phyloP scores from a whole-genome alignment of 352 stramenopile genomes.

The Pythium grandisporangium region DNA sequence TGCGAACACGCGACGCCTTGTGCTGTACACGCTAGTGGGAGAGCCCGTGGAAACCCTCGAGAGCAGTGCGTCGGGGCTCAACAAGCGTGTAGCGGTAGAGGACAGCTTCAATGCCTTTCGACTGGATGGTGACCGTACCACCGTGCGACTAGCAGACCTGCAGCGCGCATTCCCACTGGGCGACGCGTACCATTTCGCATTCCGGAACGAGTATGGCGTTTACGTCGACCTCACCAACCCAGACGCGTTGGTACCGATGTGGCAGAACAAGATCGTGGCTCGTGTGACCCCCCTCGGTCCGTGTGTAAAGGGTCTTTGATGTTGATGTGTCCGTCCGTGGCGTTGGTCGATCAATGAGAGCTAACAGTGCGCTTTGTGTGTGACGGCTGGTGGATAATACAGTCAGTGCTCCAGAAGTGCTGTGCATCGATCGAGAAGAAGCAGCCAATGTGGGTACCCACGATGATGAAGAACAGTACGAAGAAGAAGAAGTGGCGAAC shows the following conservation, averaged over 20 bases:
- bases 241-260: constrained; percentile 46
- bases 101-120: constrained; percentile 72
- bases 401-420: constrained; percentile 5
- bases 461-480: too few relatives aligned
- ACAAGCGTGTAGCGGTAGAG: constrained; percentile 33
- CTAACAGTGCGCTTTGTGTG: too few relatives aligned
- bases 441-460: too few relatives aligned
- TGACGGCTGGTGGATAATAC: too few relatives aligned
- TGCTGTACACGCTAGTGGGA: constrained; percentile 63
- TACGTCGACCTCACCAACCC: constrained; percentile 71
- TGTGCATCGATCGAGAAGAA: too few relatives aligned
- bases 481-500: too few relatives aligned
- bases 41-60: constrained; percentile 45
- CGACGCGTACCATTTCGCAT: constrained; percentile 61
- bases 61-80: too few relatives aligned
- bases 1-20: constrained; percentile 16
- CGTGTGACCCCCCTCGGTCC: constrained; percentile 45
- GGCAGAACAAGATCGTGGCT: constrained; percentile 60
- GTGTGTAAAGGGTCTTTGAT: too few relatives aligned
- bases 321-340: too few relatives aligned
- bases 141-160: constrained; percentile 42
- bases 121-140: constrained; percentile 11
- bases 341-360: too few relatives aligned
- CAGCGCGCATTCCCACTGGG: constrained; percentile 66
- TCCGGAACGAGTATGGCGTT: constrained; percentile 55